A percentile compares a stretch with the other conserved stretches of the same genome.
These are phyloP conservation scores for Ophiorrhiza pumila DNA, from an alignment of 257 asterid species.

Conservation along the genomic window DNA sequence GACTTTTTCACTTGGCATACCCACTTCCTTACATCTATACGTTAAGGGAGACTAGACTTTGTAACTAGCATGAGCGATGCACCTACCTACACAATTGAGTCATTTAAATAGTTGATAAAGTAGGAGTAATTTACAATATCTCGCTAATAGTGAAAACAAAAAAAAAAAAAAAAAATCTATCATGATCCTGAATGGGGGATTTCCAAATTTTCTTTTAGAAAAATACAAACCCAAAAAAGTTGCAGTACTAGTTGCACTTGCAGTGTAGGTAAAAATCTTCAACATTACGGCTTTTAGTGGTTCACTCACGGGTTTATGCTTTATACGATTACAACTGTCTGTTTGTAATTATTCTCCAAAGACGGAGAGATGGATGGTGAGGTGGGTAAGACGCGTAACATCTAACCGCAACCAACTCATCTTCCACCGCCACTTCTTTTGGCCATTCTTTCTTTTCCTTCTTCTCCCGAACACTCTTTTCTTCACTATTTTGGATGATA, in stretches of 20 bases:
- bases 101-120: too few relatives aligned
- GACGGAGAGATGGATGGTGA: neutral
- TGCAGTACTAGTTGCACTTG: neutral
- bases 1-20: too few relatives aligned
- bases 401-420: slow-evolving; percentile 7
- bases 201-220: neutral
- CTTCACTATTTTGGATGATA: neutral
- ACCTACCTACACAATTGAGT: too few relatives aligned
- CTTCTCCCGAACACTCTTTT: neutral
- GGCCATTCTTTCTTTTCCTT: neutral
- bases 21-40: too few relatives aligned
- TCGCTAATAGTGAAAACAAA: too few relatives aligned
- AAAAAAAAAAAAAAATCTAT: too few relatives aligned
- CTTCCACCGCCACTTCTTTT: neutral
- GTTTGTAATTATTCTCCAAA: neutral
- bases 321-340: neutral
- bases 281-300: slow-evolving; percentile 22
- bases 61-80: too few relatives aligned
- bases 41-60: too few relatives aligned
- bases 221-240: neutral
- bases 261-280: slow-evolving; percentile 23
- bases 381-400: slow-evolving; percentile 19
- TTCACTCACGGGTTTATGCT: slow-evolving; percentile 42
- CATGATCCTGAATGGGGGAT: too few relatives aligned
- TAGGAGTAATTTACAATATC: too few relatives aligned